Base-by-base conservation (phyloP, 2,329 filamentous ascomycete species). In the Fusarium sp. region DNA sequence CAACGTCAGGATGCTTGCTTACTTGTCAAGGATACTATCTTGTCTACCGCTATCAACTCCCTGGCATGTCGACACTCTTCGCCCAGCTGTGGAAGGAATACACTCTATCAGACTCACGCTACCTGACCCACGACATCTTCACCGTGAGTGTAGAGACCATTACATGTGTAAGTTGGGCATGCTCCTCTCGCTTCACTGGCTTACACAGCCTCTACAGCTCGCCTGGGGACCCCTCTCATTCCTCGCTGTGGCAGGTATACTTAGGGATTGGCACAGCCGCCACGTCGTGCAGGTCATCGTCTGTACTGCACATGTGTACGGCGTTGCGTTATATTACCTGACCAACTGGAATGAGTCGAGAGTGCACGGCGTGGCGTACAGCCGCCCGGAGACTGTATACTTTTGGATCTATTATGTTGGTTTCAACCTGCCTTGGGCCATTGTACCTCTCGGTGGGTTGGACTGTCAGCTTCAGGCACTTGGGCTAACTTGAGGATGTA, bases 1-100 rank as follows among this genome's bases (percentile, higher is more conserved):
- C 8, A 12, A 6, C 18, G 19, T 16, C 23, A 12, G 16, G 23
- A 27, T 62, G 15, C 66, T 63, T 25, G 18, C 66, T 66, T 29
- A 63, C 37, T 44, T 21, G 35, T 33, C 10, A 46, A 91, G 89
- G 91, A 41, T 97, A 97, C 81, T 97, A 94, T 79, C 86, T 94
- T 70, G 81, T 88, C 71, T 90, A 95, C 79, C 92, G 93, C 79
- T 82, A 84, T 27, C 84, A 83, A 29, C 86, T 97, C 79, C 89
- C 90, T 0, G 84, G 87, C 16, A 89, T 89, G 66, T 91, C 94
- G 79, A 90, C 91, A 60, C 83, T 96, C 12, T 92, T 95, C 63
- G 93, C 92, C 6, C 94, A 97, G 83, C 85, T 97, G 48, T 97
- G 94, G 94, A 97, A 97, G 79, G 94, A 97, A 82, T 97, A 97